Percentiles rank a stretch among this genome's conserved stretches.
phyloP scores from a whole-genome alignment of 345 rosid species.

The Gossypium rotundifolium region DNA sequence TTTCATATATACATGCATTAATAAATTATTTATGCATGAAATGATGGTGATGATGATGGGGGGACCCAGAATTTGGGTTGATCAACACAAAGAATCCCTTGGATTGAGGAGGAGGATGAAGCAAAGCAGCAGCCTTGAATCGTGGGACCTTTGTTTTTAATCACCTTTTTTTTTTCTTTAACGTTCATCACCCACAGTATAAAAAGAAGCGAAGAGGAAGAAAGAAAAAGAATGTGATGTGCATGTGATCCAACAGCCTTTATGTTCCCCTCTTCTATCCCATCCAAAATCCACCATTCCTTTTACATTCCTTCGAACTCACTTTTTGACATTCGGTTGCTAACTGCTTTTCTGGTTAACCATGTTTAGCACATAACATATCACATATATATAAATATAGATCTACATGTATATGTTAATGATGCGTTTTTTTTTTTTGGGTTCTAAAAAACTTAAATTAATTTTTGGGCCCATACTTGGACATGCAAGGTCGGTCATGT shows the following conservation, averaged over 20 bases:
- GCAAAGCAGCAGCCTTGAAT: conserved; percentile 38
- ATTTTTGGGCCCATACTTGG: conserved; percentile 20
- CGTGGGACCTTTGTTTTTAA: conserved; percentile 27
- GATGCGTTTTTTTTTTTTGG: conserved; percentile 10
- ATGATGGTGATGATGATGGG: conserved; percentile 53
- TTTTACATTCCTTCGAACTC: background rate
- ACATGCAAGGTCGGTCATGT: conserved; percentile 23
- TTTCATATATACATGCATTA: conserved; percentile 14
- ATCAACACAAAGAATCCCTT: conserved; percentile 50
- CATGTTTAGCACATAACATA: conserved; percentile 34
- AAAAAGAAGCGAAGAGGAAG: conserved; percentile 46
- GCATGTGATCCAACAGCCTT: conserved; percentile 87
- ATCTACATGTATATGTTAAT: background rate
- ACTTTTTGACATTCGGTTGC: conserved; percentile 38
- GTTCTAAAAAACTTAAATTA: conserved; percentile 11
- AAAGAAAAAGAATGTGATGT: conserved; percentile 43
- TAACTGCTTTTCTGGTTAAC: conserved; percentile 23
- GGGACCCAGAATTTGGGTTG: conserved; percentile 44
- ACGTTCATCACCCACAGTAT: conserved; percentile 46
- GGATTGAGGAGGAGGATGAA: conserved; percentile 59
- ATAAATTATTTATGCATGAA: conserved; percentile 38
- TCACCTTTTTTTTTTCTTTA: conserved; percentile 18
- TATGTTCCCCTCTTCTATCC: conserved; percentile 57
- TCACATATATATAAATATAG: background rate
- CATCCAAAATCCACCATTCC: conserved; percentile 23